These are phyloP conservation scores for Tilletia indica DNA, from an alignment of 1,284 basidiomycete genomes.

Conservation along the genomic window DNA sequence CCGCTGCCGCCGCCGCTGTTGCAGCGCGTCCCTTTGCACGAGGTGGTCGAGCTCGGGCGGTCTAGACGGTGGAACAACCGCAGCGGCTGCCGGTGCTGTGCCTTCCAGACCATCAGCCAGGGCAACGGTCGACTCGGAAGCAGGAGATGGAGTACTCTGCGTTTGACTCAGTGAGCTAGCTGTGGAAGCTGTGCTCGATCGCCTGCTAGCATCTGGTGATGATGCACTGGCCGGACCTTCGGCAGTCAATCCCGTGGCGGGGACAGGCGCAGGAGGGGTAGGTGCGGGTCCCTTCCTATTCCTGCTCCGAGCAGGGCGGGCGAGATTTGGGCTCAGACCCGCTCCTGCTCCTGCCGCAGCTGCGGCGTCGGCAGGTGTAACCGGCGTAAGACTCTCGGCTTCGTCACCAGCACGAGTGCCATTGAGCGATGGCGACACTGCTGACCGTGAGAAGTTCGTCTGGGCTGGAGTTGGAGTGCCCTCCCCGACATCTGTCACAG, in stretches of 20 bases:
- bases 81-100: not conserved
- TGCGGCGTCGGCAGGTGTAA: too few species aligned
- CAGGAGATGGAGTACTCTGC: not conserved
- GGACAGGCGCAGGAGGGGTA: not conserved
- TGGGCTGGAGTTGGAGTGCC: too few species aligned
- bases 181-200: not conserved
- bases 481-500: not conserved
- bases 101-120: too few species aligned
- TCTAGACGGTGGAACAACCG: not conserved
- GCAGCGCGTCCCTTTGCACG: not conserved
- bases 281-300: constrained; percentile 6
- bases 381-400: too few species aligned
- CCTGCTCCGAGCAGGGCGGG: not conserved
- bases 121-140: too few species aligned
- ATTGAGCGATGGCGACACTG: too few species aligned
- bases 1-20: not conserved
- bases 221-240: not conserved
- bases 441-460: too few species aligned
- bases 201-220: not conserved
- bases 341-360: too few species aligned
- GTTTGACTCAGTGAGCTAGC: not conserved
- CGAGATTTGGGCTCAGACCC: not conserved
- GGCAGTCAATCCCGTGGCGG: too few species aligned
- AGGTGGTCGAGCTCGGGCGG: constrained; percentile 11
- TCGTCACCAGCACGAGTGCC: too few species aligned